Percentiles rank a stretch among this genome's conserved stretches.
Conservation (phyloP, 2,329 filamentous ascomycete genomes). For the Dothistroma septosporum region DNA sequence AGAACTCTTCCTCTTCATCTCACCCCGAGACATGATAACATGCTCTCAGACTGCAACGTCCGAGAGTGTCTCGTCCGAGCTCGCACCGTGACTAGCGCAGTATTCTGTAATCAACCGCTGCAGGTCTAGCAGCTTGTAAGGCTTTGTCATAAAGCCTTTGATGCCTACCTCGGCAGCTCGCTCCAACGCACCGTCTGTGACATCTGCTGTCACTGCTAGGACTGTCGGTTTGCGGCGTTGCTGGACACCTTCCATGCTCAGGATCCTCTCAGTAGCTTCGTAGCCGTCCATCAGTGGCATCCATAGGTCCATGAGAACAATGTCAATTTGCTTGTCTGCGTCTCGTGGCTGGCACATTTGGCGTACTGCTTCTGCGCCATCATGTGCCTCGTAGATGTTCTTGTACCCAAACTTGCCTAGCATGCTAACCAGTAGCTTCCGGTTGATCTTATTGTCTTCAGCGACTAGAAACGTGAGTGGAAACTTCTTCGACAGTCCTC, state of each 20-base stretch:
- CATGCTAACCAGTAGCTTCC: conserved; percentile 63
- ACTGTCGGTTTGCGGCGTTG: conserved; percentile 40
- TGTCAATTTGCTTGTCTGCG: conserved; percentile 48
- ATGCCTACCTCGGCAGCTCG: conserved; percentile 60
- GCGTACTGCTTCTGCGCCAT: conserved; percentile 64
- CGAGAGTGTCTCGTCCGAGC: background rate
- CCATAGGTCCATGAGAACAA: conserved; percentile 72
- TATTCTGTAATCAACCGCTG: conserved; percentile 56
- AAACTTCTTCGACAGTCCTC: conserved; percentile 54
- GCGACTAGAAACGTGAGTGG: conserved; percentile 66
- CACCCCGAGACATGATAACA: background rate
- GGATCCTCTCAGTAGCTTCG: conserved; percentile 61
- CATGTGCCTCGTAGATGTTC: conserved; percentile 60
- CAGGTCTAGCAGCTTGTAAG: conserved; percentile 60
- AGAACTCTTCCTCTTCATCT: background rate
- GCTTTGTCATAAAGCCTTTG: conserved; percentile 66
- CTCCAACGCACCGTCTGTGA: conserved; percentile 59
- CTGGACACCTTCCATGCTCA: conserved; percentile 43
- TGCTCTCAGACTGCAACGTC: background rate
- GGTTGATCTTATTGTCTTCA: conserved; percentile 70
- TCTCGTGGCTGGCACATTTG: conserved; percentile 45
- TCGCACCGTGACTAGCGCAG: conserved; percentile 29
- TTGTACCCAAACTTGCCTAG: conserved; percentile 63
- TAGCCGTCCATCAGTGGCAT: conserved; percentile 73
- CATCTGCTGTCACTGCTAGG: conserved; percentile 63